phyloP scores from a whole-genome alignment of 129 eudicot species.

The Oenanthe sinensis region DNA sequence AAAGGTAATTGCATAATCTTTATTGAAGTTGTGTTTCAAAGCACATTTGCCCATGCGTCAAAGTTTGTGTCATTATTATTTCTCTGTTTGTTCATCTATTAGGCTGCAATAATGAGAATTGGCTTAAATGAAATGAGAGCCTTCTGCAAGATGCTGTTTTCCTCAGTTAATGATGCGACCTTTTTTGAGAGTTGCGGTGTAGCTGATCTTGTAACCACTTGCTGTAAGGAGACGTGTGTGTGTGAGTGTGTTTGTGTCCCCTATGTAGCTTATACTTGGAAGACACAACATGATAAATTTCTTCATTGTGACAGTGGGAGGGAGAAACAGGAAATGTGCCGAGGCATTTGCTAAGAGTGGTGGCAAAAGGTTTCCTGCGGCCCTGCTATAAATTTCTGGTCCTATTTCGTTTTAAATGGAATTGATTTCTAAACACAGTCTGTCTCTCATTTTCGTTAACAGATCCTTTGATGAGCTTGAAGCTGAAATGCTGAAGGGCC shows the following conservation, averaged over 20 bases:
- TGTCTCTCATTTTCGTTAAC: constrained; percentile 3
- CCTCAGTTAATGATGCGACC: constrained; percentile 78
- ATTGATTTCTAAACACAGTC: neutral
- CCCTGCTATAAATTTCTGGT: neutral
- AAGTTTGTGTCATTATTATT: neutral
- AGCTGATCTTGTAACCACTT: constrained; percentile 97
- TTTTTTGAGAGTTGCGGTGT: constrained; percentile 99
- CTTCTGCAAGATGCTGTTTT: constrained; percentile 78
- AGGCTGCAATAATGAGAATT: constrained; percentile 99
- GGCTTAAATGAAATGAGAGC: constrained; percentile 97
- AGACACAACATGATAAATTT: neutral
- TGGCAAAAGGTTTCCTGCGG: constrained; percentile 54
- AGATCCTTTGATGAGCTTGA: constrained; percentile 96
- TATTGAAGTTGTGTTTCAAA: neutral
- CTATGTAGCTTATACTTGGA: neutral
- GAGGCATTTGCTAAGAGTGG: constrained; percentile 91
- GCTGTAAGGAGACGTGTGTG: constrained; percentile 48
- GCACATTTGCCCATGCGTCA: neutral
- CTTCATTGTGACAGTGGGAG: constrained; percentile 60
- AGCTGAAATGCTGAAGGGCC: constrained; percentile 96
- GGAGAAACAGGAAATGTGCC: constrained; percentile 93
- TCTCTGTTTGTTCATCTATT: constrained; percentile 5
- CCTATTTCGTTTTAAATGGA: neutral
- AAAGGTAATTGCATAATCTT: constrained; percentile 43
- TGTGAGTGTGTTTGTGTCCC: neutral